Evolutionary conservation across 805 yeast genomes (phyloP), one percentile per base, ranked within the genome.

Genomic region (Kluyveromyces nonfermentans): DNA sequence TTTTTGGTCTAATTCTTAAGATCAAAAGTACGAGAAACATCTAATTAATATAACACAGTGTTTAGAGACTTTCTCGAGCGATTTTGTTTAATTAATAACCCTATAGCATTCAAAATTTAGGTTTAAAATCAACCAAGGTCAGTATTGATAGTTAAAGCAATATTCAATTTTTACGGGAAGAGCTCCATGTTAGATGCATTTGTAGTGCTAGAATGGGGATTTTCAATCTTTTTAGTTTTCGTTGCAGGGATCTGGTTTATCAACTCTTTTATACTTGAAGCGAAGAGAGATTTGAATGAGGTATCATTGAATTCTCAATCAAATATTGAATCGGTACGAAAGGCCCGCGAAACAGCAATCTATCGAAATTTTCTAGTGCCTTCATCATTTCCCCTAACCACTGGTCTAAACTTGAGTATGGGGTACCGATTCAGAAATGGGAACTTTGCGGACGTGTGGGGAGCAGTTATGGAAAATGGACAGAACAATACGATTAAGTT

Each of bases 321-420:
- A 1, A 70, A 78, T 17, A 63, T 82, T 30, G 75, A 82, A 2
- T 64, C 79, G 5, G 80, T 85, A 1, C 69, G 95, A n/a, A 68
- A 72, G 35, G 68, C 70, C 5, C 70, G 74, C 40, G 95, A 88
- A 59, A 75, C 89, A 14, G 89, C 95, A 0, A 68, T 84, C 9
- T 80, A 84, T 60, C 73, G 93, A 49, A 82, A 87, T 41, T 77
- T 78, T 37, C 78, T 82, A 51, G 77, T 84, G 28, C 93, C 89
- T 18, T 79, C 77, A 56, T 85, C 86, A 5, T 59, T 75, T 46
- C 82, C 85, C 0, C 68, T 88, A 44, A 70, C 81, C 18, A 73
- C 84, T 2, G 94, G 94, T 0, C 63, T 85, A 44, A 76, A 77
- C 37, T 73, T 88, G 19, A 71, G 85, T 35, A 69, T 74, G 20